phyloP scores from a whole-genome alignment of 345 rosid species.

The Bruguiera parviflora region DNA sequence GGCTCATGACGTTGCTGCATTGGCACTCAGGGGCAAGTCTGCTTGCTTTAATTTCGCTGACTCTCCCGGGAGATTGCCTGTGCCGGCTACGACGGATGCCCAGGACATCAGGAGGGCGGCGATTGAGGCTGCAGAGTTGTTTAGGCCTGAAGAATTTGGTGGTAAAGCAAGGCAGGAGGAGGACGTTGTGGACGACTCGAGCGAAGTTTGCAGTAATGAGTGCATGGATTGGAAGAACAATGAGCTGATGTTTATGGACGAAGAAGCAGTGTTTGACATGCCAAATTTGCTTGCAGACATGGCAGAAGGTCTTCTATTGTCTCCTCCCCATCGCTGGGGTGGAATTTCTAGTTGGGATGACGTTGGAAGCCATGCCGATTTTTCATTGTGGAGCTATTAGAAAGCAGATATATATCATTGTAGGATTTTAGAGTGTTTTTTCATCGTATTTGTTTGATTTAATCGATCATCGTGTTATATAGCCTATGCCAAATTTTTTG shows the following conservation, averaged over 20 bases:
- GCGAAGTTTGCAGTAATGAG: constrained; percentile 12
- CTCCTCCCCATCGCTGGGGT: constrained; percentile 46
- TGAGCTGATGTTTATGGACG: constrained; percentile 26
- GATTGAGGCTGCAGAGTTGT: constrained; percentile 50
- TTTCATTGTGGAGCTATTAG: constrained; percentile 17
- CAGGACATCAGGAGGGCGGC: constrained; percentile 46
- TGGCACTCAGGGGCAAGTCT: constrained; percentile 55
- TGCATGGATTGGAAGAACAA: constrained; percentile 1
- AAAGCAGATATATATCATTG: too few species aligned
- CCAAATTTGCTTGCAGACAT: constrained; percentile 43
- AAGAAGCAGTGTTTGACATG: constrained; percentile 42
- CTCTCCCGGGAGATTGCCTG: constrained; percentile 55
- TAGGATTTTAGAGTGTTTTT: too few species aligned
- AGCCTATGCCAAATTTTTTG: too few species aligned
- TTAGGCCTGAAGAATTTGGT: constrained; percentile 31
- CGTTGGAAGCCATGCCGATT: neutral
- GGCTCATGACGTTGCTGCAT: constrained; percentile 76
- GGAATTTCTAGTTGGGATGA: constrained; percentile 10
- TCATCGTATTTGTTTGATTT: too few species aligned
- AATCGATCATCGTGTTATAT: too few species aligned
- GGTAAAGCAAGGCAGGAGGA: neutral
- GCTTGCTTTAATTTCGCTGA: constrained; percentile 76
- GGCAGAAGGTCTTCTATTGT: constrained; percentile 57
- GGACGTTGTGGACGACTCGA: constrained; percentile 5
- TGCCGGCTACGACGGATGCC: constrained; percentile 43